Percentiles rank a stretch among this genome's conserved stretches.
These are phyloP conservation scores for Candida hispaniensis DNA, from an alignment of 805 yeast species.

Conservation along the genomic window DNA sequence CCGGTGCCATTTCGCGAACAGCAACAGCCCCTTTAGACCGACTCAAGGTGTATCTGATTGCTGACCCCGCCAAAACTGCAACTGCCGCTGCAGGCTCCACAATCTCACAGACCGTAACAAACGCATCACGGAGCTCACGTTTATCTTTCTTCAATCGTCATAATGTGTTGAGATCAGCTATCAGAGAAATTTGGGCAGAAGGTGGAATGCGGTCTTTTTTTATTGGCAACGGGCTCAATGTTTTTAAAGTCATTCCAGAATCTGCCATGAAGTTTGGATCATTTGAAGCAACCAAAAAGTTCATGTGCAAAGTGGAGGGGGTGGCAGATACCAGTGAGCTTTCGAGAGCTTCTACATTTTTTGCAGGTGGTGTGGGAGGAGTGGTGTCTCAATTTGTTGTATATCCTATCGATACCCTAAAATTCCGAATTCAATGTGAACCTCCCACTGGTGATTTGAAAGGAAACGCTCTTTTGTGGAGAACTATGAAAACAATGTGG, in stretches of 20 bases:
- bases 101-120: constrained; percentile 13
- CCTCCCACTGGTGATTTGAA: constrained; percentile 51
- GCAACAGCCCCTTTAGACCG: constrained; percentile 97
- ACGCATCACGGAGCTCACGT: constrained; percentile 2
- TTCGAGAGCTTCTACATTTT: constrained; percentile 67
- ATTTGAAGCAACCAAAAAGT: constrained; percentile 74
- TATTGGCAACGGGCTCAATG: constrained; percentile 90
- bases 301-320: constrained; percentile 67
- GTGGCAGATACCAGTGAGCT: constrained; percentile 56
- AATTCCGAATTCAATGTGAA: constrained; percentile 89
- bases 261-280: constrained; percentile 96
- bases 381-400: constrained; percentile 86
- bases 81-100: constrained; percentile 33
- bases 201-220: constrained; percentile 85
- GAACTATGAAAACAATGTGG: constrained; percentile 70
- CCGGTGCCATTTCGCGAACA: constrained; percentile 93
- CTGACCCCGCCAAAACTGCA: constrained; percentile 41
- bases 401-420: constrained; percentile 90
- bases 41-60: constrained; percentile 85
- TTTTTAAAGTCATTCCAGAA: constrained; percentile 91
- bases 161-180: constrained; percentile 46
- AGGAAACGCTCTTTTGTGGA: constrained; percentile 50
- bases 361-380: constrained; percentile 96
- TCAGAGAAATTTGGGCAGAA: constrained; percentile 66
- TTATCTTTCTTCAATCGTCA: constrained; percentile 26